Evolutionary conservation across 2,329 filamentous ascomycete genomes (phyloP).

Genomic region (Raffaelea deltoideospora): DNA sequence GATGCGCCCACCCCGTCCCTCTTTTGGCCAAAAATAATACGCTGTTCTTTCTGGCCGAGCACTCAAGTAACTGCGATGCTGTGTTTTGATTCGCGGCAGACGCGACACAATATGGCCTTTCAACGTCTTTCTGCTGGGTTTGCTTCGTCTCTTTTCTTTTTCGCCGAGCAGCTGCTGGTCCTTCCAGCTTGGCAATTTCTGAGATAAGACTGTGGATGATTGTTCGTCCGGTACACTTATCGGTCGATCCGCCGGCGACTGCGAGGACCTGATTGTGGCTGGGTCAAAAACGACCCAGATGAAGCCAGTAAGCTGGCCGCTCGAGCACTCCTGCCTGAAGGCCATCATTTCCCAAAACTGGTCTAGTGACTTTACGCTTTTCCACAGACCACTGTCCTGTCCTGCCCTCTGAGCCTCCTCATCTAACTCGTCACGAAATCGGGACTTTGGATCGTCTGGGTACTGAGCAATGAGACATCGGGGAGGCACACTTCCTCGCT

Average conservation of each 20-base stretch:
- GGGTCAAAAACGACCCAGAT: conserved; percentile 80
- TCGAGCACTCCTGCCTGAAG: conserved; percentile 87
- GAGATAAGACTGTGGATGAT: too few species aligned
- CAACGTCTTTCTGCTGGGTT: conserved; percentile 31
- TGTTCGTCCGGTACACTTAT: too few species aligned
- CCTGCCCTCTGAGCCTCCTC: conserved; percentile 54
- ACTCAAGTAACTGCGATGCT: conserved; percentile 32
- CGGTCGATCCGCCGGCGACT: too few species aligned
- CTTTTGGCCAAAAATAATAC: conserved; percentile 50
- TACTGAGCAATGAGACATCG: conserved; percentile 79
- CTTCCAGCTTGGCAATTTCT: too few species aligned
- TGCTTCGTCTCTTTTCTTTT: conserved; percentile 19
- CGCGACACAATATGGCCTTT: conserved; percentile 48
- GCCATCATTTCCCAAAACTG: conserved; percentile 99
- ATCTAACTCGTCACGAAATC: conserved; percentile 79
- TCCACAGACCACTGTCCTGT: conserved; percentile 57
- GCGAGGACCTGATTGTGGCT: background rate
- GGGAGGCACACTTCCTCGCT: conserved; percentile 47
- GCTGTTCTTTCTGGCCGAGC: conserved; percentile 36
- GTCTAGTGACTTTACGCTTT: conserved; percentile 67
- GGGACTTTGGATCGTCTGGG: conserved; percentile 87
- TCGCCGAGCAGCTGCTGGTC: too few species aligned
- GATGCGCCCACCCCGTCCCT: conserved; percentile 47
- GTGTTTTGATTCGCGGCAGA: conserved; percentile 48
- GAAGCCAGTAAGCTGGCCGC: conserved; percentile 83